Conservation (phyloP, 169 alveolate species). For the Eimeria acervulina region DNA sequence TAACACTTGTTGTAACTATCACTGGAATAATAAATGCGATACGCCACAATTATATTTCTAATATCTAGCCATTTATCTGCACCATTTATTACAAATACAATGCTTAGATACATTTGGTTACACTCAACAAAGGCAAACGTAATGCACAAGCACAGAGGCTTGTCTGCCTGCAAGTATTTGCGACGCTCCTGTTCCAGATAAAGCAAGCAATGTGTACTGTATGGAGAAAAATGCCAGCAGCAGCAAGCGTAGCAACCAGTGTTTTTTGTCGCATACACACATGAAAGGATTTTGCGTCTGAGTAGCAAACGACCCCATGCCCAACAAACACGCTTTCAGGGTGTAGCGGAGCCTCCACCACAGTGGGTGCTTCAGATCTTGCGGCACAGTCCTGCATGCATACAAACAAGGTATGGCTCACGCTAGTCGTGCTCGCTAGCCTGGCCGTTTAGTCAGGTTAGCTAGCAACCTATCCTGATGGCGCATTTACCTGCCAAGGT, state of each 20-base stretch:
- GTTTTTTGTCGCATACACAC: background rate
- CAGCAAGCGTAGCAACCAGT: background rate
- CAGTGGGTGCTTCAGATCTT: background rate
- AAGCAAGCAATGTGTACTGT: background rate
- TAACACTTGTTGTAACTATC: too few species aligned
- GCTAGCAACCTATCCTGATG: background rate
- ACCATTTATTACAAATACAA: too few species aligned
- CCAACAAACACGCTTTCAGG: conserved; percentile 24
- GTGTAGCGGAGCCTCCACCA: conserved; percentile 12
- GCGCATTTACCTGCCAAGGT: background rate
- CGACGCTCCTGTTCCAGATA: background rate
- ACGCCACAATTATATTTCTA: too few species aligned
- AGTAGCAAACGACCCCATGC: conserved; percentile 13
- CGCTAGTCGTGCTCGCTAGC: too few species aligned
- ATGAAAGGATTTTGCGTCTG: background rate
- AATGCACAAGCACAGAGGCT: too few species aligned
- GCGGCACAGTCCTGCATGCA: conserved; percentile 17
- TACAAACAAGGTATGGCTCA: background rate
- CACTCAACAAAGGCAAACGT: too few species aligned
- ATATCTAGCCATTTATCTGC: too few species aligned
- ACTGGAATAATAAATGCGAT: too few species aligned
- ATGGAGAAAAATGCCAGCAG: too few species aligned
- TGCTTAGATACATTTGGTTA: too few species aligned
- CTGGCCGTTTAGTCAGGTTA: background rate
- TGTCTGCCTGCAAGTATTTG: too few species aligned